Base-by-base conservation (phyloP, 768 basidiomycete species). In the Tremella fuciformis region DNA sequence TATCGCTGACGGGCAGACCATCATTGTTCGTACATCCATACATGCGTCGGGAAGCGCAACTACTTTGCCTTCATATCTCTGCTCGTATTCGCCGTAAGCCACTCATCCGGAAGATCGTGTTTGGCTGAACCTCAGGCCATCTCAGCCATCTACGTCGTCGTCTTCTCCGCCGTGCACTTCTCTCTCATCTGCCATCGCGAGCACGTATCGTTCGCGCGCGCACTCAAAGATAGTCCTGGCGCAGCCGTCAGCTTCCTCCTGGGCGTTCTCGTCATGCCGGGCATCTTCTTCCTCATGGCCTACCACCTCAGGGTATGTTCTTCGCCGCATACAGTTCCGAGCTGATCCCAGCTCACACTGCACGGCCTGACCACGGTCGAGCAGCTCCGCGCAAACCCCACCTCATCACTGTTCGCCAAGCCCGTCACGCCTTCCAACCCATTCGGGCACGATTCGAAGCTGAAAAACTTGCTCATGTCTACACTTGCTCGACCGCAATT, bases 321-420 rank as follows among this genome's bases (percentile, higher is more conserved):
- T 51, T 53, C 15, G 15, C 19, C 25, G 22, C 21, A 13, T 16
- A 3, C 1, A 34, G 16, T 6, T 39, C 34, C 26, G 55, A 26
- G 54, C 59, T 57, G 37, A 56, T 57, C 38, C 29, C 29, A 69
- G 67, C 81, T 97, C 49, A 78, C 94, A 53, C 74, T 91, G 29
- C 80, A 91, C 62, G 93, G 94, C 76, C 82, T 91, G 37, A 96
- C 93, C 8, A 97, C 92, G n/a, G 91, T 97, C 61, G 93, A 97
- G 19, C 71, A 91, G 87, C 91, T 94, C 65, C 85, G 92, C 58
- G 89, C 87, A 64, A 85, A 88, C 76, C 88, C 89, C 16, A 88
- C 90, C 74, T 86, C 85, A 64, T 80, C 82, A 25, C 78, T 91
- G 48, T 80, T 83, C 25, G 82, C 84, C 21, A 85, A 84, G 2